phyloP scores from a whole-genome alignment of 2,329 filamentous ascomycete species.

The Aspergillus sp. region DNA sequence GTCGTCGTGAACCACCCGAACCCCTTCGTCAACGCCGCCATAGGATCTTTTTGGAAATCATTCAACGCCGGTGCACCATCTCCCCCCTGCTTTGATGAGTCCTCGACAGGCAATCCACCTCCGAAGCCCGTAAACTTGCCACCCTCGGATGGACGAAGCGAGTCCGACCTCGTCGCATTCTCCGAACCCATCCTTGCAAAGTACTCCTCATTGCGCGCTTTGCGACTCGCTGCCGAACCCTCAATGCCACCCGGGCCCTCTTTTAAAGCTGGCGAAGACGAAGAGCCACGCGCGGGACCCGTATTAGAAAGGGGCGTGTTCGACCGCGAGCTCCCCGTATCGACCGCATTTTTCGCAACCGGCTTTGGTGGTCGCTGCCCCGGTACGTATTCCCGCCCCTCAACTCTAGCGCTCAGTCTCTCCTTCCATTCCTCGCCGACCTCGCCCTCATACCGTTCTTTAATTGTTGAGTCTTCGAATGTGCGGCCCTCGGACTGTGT shows the following conservation, averaged over 20 bases:
- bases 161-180: slow-evolving; percentile 73
- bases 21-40: slow-evolving; percentile 84
- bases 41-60: slow-evolving; percentile 86
- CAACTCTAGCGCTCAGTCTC: slow-evolving; percentile 79
- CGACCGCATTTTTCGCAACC: slow-evolving; percentile 39
- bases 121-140: slow-evolving; percentile 93
- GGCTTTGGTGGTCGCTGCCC: slow-evolving; percentile 57
- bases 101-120: slow-evolving; percentile 63
- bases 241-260: slow-evolving; percentile 23
- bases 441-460: slow-evolving; percentile 85
- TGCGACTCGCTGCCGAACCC: slow-evolving; percentile 49
- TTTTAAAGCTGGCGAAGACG: slow-evolving; percentile 19
- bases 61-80: slow-evolving; percentile 63
- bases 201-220: slow-evolving; percentile 77
- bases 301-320: slow-evolving; percentile 26
- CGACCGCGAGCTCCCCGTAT: slow-evolving; percentile 28
- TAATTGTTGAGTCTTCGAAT: slow-evolving; percentile 86
- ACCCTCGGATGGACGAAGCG: slow-evolving; percentile 81
- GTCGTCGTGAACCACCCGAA: slow-evolving; percentile 92
- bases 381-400: slow-evolving; percentile 81
- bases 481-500: slow-evolving; percentile 66
- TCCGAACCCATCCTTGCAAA: slow-evolving; percentile 82
- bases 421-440: slow-evolving; percentile 96
- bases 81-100: slow-evolving; percentile 27
- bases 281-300: slow-evolving; percentile 17